Base-by-base conservation (phyloP, 257 asterid genomes). In the Verbena officinalis region DNA sequence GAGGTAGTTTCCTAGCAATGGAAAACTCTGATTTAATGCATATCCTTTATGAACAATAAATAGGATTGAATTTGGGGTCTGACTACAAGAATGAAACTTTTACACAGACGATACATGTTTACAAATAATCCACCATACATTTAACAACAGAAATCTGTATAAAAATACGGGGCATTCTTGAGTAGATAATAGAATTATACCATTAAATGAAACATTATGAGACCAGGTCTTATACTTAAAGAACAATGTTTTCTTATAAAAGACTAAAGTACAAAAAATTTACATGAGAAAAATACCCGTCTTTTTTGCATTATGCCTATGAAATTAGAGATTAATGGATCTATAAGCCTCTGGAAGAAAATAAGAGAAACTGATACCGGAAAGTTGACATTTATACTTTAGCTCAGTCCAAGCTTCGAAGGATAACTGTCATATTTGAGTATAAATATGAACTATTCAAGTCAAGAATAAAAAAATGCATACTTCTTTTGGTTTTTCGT, bases 401-500 rank as follows among this genome's bases (percentile, higher is more conserved):
- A 58, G 0, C 31, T 34, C 15, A 17, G 64, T 19, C 34, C 27
- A 12, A 62, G 30, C 55, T 23, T 36, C 61, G 55, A 67, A 45
- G 36, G 15, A 48, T 17, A 51, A 9, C 59, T 55, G n/a, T 13
- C 57, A 49, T 36, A 13, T 40, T 31, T 22, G 8, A 39, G 17
- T 7, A 33, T 13, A 55, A 5, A 33, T 13, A 48, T 9, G 20
- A 42, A 45, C 38, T 39, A 59, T 30, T 56, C 27, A 6, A 65
- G 50, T 19, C 15, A 49, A 27, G 38, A 1, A 34, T 5, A 19
- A 20, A n/a, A 39, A 55, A 60, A 52, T 59, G 39, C 67, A 60
- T 42, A 85, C 98, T 80, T 87, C 90, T 61, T 83, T 81, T 43
- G 80, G 85, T 67, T 72, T 75, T 69, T 65, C 77, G 54, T 55